A percentile compares a stretch with the other conserved stretches of the same genome.
phyloP scores from a whole-genome alignment of 2,329 filamentous ascomycete species.

The Paracoccidioides lutzii region DNA sequence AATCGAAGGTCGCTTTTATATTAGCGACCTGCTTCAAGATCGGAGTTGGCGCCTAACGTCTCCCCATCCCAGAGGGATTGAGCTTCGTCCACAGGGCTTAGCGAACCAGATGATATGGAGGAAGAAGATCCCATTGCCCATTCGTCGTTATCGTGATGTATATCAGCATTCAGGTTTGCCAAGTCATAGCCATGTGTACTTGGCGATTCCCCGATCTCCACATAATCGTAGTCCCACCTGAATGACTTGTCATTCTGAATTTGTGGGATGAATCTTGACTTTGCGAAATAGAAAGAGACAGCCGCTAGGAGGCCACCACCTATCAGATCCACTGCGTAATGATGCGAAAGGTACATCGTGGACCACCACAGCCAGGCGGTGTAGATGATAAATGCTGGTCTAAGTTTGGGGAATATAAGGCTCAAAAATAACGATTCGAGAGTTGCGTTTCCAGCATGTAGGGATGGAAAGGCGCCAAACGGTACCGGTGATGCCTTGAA shows the following conservation, averaged over 20 bases:
- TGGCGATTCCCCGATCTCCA: slow-evolving; percentile 61
- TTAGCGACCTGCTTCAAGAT: slow-evolving; percentile 29
- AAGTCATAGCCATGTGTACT: slow-evolving; percentile 39
- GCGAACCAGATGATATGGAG: slow-evolving; percentile 52
- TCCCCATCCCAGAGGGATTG: slow-evolving; percentile 33
- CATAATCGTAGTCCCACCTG: slow-evolving; percentile 91
- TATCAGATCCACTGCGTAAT: slow-evolving; percentile 90
- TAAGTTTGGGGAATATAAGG: slow-evolving; percentile 74
- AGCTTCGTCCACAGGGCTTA: slow-evolving; percentile 50
- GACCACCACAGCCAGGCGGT: slow-evolving; percentile 95
- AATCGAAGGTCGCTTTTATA: not conserved
- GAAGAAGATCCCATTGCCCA: slow-evolving; percentile 84
- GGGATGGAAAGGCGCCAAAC: slow-evolving; percentile 86
- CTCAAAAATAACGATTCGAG: slow-evolving; percentile 87
- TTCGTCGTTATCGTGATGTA: slow-evolving; percentile 61
- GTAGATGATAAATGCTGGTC: slow-evolving; percentile 68
- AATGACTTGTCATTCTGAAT: slow-evolving; percentile 73
- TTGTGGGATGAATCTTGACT: slow-evolving; percentile 67
- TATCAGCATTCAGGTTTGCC: slow-evolving; percentile 43
- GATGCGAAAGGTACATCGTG: slow-evolving; percentile 95
- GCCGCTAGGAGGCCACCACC: slow-evolving; percentile 68
- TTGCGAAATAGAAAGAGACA: slow-evolving; percentile 68
- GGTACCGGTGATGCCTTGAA: slow-evolving; percentile 85
- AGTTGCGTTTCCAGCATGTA: slow-evolving; percentile 81
- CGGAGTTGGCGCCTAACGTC: slow-evolving; percentile 24